Base-by-base conservation (phyloP, 140 eudicot genomes). In the Ambrosia hybrid region DNA sequence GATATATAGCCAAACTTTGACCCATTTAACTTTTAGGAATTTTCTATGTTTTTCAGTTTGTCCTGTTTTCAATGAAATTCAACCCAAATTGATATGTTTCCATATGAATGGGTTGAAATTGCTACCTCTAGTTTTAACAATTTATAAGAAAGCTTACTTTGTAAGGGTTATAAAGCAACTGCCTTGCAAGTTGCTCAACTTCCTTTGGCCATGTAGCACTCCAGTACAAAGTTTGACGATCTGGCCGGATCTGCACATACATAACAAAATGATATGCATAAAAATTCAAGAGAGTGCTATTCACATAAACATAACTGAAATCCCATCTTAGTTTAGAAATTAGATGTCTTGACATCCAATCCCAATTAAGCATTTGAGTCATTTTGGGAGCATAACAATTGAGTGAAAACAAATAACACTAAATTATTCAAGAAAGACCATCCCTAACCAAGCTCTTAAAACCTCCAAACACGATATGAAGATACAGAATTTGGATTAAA, bases 201-300 rank as follows among this genome's bases (percentile, higher is more conserved):
- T 93, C 98, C 76, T 93, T 93, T 48, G 98, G 98, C 98, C 98
- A 93, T 3, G 97, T 93, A 64, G 98, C 98, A 86, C 97, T 93
- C 97, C 97, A 93, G 73, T 82, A 84, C 76, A 93, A 78, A 7
- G 98, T 93, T 79, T 93, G 98, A 84, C 98, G 97, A 72, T 90
- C 97, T 56, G 98, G 98, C n/a, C 97, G 96, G 10, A 93, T 93
- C 98, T 93, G 89, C 71, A 85, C 53, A 52, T 8, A 64, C 17
- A 9, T 49, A 30, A 9, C 14, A 39, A 6, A 57, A 4, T 41
- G 52, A 64, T 5, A 39, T 64, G 15, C 46, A 41, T 39, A 8
- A 45, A 65, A 8, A 9, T 2, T 65, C 6, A 65, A 1, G 10
- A 21, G 16, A 21, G 26, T 21, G 26, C 26, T 21, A 21, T 21